phyloP scores from a whole-genome alignment of 805 yeast species.

The Metschnikowia colocasiae region DNA sequence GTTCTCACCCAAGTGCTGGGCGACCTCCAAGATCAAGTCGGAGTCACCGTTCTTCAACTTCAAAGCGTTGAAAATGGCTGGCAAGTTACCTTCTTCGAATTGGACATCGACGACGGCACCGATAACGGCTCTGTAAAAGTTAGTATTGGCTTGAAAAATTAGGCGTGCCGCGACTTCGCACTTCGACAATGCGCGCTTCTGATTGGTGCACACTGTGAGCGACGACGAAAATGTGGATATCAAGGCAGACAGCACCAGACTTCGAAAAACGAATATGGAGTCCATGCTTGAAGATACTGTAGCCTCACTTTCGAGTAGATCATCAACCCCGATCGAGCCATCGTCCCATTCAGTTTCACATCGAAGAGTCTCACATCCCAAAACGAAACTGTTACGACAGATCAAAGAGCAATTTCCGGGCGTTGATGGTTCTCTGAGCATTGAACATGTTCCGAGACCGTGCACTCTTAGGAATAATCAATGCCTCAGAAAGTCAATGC shows the following conservation, averaged over 20 bases:
- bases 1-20: constrained; percentile 99
- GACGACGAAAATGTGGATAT: neutral
- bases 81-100: constrained; percentile 95
- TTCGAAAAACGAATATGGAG: neutral
- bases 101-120: constrained; percentile 99
- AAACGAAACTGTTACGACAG: no score
- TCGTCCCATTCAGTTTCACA: no score
- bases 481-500: no score
- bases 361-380: no score
- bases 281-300: no score
- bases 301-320: no score
- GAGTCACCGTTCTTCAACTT: constrained; percentile 74
- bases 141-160: constrained; percentile 24
- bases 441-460: no score
- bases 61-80: constrained; percentile 96
- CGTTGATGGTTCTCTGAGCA: no score
- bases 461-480: no score
- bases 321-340: no score
- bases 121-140: constrained; percentile 75
- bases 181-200: constrained; percentile 9
- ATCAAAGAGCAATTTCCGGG: no score
- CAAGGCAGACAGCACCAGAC: neutral
- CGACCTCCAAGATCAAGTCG: constrained; percentile 93
- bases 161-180: constrained; percentile 5
- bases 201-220: constrained; percentile 5